Base-by-base conservation (phyloP, 192 early-diverging fungal genomes). In the Mortierella alpina region DNA sequence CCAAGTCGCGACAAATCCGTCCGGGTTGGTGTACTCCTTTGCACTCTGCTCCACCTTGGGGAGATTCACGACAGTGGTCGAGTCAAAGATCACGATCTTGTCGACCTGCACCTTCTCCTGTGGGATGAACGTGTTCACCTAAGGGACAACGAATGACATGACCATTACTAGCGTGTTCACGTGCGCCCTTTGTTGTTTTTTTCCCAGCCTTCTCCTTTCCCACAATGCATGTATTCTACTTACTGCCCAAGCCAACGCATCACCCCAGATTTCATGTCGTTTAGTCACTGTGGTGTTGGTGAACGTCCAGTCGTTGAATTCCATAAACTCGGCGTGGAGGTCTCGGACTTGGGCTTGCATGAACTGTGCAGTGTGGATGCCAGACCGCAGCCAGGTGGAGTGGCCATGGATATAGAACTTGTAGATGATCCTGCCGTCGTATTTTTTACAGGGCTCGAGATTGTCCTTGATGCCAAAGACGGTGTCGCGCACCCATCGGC, bases 401-500 rank as follows among this genome's bases (percentile, higher is more conserved):
- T 41, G 64, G 11, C 77, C 77, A 41, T 80, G 70, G 60, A 83
- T 77, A 46, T 70, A 86, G 53, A 88, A 86, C 22, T 81, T 80
- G 68, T 88, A 85, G 67, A 81, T 82, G 13, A 86, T 74, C 6
- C 75, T 57, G 39, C 73, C 69, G n/a, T 86, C 72, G 55, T 83
- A 59, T 9, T 63, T 60, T 65, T 84, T 86, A 56, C 87, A 90
- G 12, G 87, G 89, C 23, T 82, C 63, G 11, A 88, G 52, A 46
- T 87, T 90, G 59, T 90, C 72, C 31, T 63, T 52, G 47, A 88
- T 83, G 2, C 89, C 89, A 84, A 90, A 90, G 50, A 87, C 68
- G 8, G 74, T 77, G 51, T 87, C 80, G 41, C 89, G 86, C 9
- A 90, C 82, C 74, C 87, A 77, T 11, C 65, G 66, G 41, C 89